A percentile compares a stretch with the other conserved stretches of the same genome.
Evolutionary conservation across 371 early-diverging fungal genomes (phyloP).

Genomic region (Apophysomyces sp.): DNA sequence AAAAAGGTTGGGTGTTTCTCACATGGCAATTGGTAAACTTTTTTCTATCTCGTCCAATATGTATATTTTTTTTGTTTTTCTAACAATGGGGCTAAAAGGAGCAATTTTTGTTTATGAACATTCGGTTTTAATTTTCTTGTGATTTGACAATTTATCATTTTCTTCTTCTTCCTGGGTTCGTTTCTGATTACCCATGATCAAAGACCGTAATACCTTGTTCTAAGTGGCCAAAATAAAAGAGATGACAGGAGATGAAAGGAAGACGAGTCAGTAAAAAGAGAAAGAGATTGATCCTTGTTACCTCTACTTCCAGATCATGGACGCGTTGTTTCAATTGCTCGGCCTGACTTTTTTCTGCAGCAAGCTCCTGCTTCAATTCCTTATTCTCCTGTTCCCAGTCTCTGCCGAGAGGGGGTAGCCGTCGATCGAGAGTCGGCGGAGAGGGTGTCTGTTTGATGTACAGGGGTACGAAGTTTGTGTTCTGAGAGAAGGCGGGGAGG

Average conservation of each 20-base stretch:
- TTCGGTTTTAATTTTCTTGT: not conserved
- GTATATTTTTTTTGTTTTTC: too few relatives aligned
- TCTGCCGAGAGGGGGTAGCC: not conserved
- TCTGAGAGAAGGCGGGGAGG: not conserved
- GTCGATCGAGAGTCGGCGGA: not conserved
- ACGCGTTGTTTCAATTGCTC: slow-evolving; percentile 2
- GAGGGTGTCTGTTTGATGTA: not conserved
- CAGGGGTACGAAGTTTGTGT: not conserved
- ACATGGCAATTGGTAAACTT: too few relatives aligned
- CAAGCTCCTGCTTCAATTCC: not conserved
- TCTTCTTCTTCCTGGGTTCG: not conserved
- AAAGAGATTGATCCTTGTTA: not conserved
- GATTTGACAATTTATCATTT: not conserved
- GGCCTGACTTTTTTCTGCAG: not conserved
- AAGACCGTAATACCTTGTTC: not conserved
- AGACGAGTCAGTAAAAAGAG: not conserved
- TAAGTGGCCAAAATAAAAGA: not conserved
- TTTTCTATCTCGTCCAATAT: too few relatives aligned
- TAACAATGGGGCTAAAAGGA: too few relatives aligned
- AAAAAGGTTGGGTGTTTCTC: too few relatives aligned
- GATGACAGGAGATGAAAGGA: not conserved
- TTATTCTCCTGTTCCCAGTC: slow-evolving; percentile 1
- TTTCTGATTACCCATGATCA: not conserved
- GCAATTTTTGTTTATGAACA: not conserved
- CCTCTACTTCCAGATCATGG: slow-evolving; percentile 11